Evolutionary conservation across 805 yeast genomes (phyloP), one percentile per base, ranked within the genome.

Genomic region (Saccharomycopsis oosterbeekiorum): DNA sequence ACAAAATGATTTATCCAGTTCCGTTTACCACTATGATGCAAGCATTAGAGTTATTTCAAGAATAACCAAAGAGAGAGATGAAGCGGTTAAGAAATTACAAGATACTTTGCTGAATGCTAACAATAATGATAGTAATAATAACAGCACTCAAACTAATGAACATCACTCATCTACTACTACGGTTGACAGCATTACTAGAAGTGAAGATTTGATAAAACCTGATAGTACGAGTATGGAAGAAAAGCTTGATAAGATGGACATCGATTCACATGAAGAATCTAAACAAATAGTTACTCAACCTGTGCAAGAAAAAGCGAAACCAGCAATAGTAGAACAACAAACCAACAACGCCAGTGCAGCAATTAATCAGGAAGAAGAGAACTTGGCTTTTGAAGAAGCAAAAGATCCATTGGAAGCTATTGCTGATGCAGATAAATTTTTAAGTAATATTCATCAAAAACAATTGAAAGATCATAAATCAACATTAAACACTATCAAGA

Each of bases 11-110:
- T 75, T 92, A 57, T 85, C 94, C 37, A 75, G 86, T 1, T 85
- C 96, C 0, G 74, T 91, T 50, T 92, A 90, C 68, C 86, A 85
- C 68, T 88, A 88, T 65, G 98, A 92, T 70, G 97, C 97, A 0
- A 96, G 97, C 1, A 84, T 88, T 2, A 76, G 92, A 60, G 97
- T 92, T 1, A 96, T 93, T 0, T 84, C 96, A 0, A 78, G 79
- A 40, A 83, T 89, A 1, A 75, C 86, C n/a, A 78, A 78, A 60
- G 97, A 92, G 67, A 75, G 91, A 50, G 96, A 89, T 64, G 88
- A 84, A 55, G 86, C 92, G 1, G 78, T 79, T 63, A 69, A 69
- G n/a, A 90, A 91, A 1, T 74, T 91, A 60, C 80, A 82, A 57
- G 57, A 59, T 34, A 53, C 61, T 55, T 55, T 69, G 12, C 55